Base-by-base conservation (phyloP, 2,329 filamentous ascomycete genomes). In the Dactylellina cionopaga region DNA sequence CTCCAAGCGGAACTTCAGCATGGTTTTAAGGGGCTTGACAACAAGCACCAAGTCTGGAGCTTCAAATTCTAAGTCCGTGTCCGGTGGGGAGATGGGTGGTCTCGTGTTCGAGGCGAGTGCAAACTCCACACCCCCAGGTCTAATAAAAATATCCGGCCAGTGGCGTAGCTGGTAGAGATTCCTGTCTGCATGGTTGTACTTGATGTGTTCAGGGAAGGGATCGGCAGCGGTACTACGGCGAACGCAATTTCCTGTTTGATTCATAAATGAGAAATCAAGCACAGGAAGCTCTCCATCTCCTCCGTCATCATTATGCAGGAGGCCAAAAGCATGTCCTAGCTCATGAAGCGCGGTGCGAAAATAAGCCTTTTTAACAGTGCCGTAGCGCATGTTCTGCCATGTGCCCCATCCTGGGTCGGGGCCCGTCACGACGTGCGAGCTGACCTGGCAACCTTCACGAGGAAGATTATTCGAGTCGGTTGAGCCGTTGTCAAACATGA, bases 311-410 rank as follows among this genome's bases (percentile, higher is more conserved):
- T 60, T 60, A 37, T 60, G 55, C 11, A 35, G 41, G 7, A 60
- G 55, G n/a, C 55, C 55, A 19, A 60, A 49, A 27, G 55, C 55
- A n/a, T 60, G 55, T 4, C 55, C 55, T 0, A 60, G 41, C 19
- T 60, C 55, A 17, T 60, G 55, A 33, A 60, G 55, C 5, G 55
- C 55, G 6, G 55, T 60, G 33, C 55, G 55, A 29, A 60, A 60
- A 24, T 60, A 49, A 25, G 55, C 55, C 24, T 1, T 2, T 19
- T 60, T 60, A 2, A 19, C 10, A 2, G 55, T 29, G 5, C 55
- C 55, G 27, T 60, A 60, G n/a, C 55, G 27, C n/a, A 33, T 13
- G n/a, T 39, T 27, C 17, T 47, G 33, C 25, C n/a, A 60, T 33
- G n/a, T 17, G 9, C 55, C 55, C 55, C 55, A 60, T 4, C 55